Conservation (phyloP, 139 green algal species). For the Tetradesmus obliquus region DNA sequence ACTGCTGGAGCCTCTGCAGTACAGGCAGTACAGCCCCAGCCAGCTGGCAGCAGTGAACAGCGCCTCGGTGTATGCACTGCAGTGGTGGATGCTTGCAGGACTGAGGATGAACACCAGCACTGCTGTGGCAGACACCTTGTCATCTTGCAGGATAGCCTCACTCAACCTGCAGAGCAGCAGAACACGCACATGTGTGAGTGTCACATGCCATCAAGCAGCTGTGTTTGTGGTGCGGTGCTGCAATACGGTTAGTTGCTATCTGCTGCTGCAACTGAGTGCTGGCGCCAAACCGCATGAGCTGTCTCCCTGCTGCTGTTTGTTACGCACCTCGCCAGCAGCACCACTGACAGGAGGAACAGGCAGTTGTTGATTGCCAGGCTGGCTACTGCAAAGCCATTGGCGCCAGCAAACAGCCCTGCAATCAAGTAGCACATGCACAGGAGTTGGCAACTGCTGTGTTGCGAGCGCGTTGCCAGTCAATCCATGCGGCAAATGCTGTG, state of each 20-base stretch:
- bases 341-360: constrained; percentile 56
- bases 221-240: not conserved
- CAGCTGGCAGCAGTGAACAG: constrained; percentile 80
- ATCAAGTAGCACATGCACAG: not conserved
- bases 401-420: not conserved
- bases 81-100: constrained; percentile 88
- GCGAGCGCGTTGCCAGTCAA: no score
- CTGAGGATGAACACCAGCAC: constrained; percentile 81
- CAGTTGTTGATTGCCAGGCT: constrained; percentile 57
- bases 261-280: not conserved
- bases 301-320: not conserved
- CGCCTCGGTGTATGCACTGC: constrained; percentile 87
- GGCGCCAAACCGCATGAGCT: no score
- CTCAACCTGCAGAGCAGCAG: constrained; percentile 56
- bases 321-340: constrained; percentile 53
- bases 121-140: constrained; percentile 56
- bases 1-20: constrained; percentile 45
- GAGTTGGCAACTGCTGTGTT: no score
- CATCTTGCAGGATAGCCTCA: constrained; percentile 54
- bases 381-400: constrained; percentile 11
- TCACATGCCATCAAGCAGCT: not conserved
- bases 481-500: not conserved
- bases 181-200: not conserved
- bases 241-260: not conserved
- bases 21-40: constrained; percentile 65